These are phyloP conservation scores for Cladophialophora exuberans DNA, from an alignment of 2,329 filamentous ascomycete species.

Conservation along the genomic window DNA sequence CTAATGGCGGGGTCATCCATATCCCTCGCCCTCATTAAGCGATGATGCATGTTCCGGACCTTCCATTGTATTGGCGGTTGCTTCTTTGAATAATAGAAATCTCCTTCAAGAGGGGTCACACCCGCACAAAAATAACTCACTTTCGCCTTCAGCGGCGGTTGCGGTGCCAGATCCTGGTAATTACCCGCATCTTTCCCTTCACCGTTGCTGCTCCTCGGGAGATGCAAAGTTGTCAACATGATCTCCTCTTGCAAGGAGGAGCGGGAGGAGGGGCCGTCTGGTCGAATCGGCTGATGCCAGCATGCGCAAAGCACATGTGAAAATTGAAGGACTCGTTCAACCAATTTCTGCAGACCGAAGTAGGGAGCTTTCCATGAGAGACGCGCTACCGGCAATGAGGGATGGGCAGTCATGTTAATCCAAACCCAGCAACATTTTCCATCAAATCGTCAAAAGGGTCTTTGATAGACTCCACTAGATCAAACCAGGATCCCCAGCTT, in stretches of 20 bases:
- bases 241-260: background rate
- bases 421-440: slow-evolving; percentile 51
- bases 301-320: slow-evolving; percentile 5
- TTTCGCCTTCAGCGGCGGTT: slow-evolving; percentile 17
- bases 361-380: slow-evolving; percentile 4
- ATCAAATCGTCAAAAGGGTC: slow-evolving; percentile 30
- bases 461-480: slow-evolving; percentile 22
- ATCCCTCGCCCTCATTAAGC: slow-evolving; percentile 4
- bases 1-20: slow-evolving; percentile 21
- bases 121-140: slow-evolving; percentile 7
- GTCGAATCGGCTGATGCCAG: background rate
- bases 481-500: slow-evolving; percentile 25
- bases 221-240: background rate
- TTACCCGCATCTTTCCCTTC: slow-evolving; percentile 9
- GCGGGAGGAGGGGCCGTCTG: background rate
- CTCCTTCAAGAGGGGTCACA: slow-evolving; percentile 26
- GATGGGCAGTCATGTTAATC: slow-evolving; percentile 36
- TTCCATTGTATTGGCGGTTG: slow-evolving; percentile 3
- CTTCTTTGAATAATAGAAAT: slow-evolving; percentile 9
- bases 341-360: background rate
- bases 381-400: background rate
- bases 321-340: slow-evolving; percentile 5
- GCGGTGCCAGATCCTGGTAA: slow-evolving; percentile 19
- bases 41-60: slow-evolving; percentile 10
- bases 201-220: background rate